Evolutionary conservation across 2,329 filamentous ascomycete genomes (phyloP), one percentile per base, ranked within the genome.

Genomic region (Ceratocystiopsis minuta): DNA sequence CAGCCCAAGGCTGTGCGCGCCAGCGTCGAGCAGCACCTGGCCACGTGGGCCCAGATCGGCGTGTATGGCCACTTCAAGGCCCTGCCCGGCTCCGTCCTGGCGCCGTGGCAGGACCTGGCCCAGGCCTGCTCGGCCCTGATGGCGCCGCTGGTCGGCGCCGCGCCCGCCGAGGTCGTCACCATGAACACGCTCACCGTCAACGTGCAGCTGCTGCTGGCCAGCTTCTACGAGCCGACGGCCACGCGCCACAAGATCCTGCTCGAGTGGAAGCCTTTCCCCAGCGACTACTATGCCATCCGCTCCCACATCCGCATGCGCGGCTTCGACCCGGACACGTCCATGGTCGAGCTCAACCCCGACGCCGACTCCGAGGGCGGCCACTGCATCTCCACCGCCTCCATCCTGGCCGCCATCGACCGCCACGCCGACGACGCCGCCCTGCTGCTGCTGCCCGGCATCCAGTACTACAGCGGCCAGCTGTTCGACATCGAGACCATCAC

Each of bases 221-320:
- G 79, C 59, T 92, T 93, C 61, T 93, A 88, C 61, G 67, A 63
- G 41, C 84, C 84, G 0, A 79, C 68, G 0, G 54, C 67, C 60
- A 59, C 59, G 50, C 58, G 65, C 34, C 79, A 80, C 61, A 90
- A 88, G 62, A 80, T 93, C 48, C 80, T 92, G 41, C 67, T 88
- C n/a, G 85, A 94, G 58, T 83, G 81, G 59, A 86, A 86, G 54
- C 84, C 86, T 0, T 94, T 94, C 51, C 87, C 86, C 0, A 87
- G 80, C 57, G 86, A 94, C 54, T 79, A 86, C 72, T 93, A 87
- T 56, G 83, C 82, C 4, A 74, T 90, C 28, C 78, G 87, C 57
- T 87, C 81, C 31, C 86, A 94, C 54, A 72, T 93, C 24, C 61
- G 64, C 11, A 75, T 75, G 60, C 81, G 88, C 55, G 74, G 72